A percentile compares a stretch with the other conserved stretches of the same genome.
These are phyloP conservation scores for Candida pseudoglaebosa DNA, from an alignment of 805 yeast species.

Conservation along the genomic window DNA sequence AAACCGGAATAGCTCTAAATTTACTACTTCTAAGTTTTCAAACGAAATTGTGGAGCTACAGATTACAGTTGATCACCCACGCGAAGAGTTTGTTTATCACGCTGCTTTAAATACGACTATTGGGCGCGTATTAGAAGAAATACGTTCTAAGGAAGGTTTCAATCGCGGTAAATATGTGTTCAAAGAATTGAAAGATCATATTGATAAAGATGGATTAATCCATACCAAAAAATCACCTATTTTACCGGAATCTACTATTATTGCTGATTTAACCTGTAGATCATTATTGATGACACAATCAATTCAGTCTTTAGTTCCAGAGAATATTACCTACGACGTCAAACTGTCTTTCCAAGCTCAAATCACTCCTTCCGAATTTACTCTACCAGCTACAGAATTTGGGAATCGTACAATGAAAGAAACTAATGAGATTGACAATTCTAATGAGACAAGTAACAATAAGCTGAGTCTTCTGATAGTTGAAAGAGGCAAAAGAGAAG, in stretches of 20 bases:
- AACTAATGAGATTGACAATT: slow-evolving; percentile 15
- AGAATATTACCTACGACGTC: slow-evolving; percentile 1
- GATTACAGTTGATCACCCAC: slow-evolving; percentile 3
- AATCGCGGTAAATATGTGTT: slow-evolving; percentile 24
- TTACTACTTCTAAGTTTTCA: neutral
- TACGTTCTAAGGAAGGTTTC: slow-evolving; percentile 27
- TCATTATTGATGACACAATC: neutral
- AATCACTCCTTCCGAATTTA: slow-evolving; percentile 28
- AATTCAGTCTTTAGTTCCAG: neutral
- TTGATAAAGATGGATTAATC: neutral
- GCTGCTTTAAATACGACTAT: slow-evolving; percentile 12
- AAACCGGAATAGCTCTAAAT: slow-evolving; percentile 10
- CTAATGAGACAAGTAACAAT: neutral
- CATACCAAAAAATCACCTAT: neutral
- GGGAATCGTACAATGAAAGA: slow-evolving; percentile 16
- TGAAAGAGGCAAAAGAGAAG: neutral
- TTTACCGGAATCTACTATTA: neutral
- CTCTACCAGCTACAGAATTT: slow-evolving; percentile 7
- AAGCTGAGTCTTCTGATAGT: neutral
- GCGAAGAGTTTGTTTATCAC: neutral
- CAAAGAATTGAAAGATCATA: slow-evolving; percentile 4
- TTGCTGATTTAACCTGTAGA: slow-evolving; percentile 1
- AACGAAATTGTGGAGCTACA: slow-evolving; percentile 7
- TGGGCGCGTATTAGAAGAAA: slow-evolving; percentile 20
- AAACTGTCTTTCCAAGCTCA: slow-evolving; percentile 16